A percentile compares a stretch with the other conserved stretches of the same genome.
phyloP scores from a whole-genome alignment of 495 filamentous ascomycete species.

The Lophiotrema nucula region DNA sequence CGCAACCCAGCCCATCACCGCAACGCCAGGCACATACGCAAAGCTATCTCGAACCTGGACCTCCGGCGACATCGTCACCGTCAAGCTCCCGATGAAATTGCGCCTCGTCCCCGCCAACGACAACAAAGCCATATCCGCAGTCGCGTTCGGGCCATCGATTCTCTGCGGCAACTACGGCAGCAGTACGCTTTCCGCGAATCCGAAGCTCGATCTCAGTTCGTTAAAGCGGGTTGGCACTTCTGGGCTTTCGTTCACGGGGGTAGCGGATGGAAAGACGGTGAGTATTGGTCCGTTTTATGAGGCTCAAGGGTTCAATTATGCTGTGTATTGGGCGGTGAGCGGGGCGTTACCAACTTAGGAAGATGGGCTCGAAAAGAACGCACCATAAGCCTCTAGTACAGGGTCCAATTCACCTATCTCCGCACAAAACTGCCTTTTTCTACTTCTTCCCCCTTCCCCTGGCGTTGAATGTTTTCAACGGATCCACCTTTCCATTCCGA shows the following conservation, averaged over 20 bases:
- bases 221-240: slow-evolving; percentile 8
- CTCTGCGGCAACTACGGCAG: slow-evolving; percentile 41
- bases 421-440: too few relatives aligned
- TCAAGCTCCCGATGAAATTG: slow-evolving; percentile 40
- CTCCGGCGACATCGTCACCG: slow-evolving; percentile 39
- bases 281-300: slow-evolving; percentile 19
- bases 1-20: slow-evolving; percentile 9
- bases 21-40: slow-evolving; percentile 37
- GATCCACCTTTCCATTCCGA: slow-evolving; percentile 61
- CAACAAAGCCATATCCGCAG: slow-evolving; percentile 36
- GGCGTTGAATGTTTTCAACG: slow-evolving; percentile 84
- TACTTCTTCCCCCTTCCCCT: slow-evolving; percentile 37
- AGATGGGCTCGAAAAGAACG: too few relatives aligned
- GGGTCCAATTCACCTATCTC: too few relatives aligned
- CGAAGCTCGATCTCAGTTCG: slow-evolving; percentile 15
- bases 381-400: too few relatives aligned
- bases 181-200: slow-evolving; percentile 1
- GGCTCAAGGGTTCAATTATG: slow-evolving; percentile 19
- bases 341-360: background rate
- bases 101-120: slow-evolving; percentile 40
- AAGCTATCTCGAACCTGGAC: slow-evolving; percentile 36
- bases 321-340: slow-evolving; percentile 3
- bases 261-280: slow-evolving; percentile 12
- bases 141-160: slow-evolving; percentile 41
- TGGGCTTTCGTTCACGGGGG: slow-evolving; percentile 11